These are phyloP conservation scores for Aspergillus sp. DNA, from an alignment of 2,329 filamentous ascomycete genomes.

Conservation along the genomic window DNA sequence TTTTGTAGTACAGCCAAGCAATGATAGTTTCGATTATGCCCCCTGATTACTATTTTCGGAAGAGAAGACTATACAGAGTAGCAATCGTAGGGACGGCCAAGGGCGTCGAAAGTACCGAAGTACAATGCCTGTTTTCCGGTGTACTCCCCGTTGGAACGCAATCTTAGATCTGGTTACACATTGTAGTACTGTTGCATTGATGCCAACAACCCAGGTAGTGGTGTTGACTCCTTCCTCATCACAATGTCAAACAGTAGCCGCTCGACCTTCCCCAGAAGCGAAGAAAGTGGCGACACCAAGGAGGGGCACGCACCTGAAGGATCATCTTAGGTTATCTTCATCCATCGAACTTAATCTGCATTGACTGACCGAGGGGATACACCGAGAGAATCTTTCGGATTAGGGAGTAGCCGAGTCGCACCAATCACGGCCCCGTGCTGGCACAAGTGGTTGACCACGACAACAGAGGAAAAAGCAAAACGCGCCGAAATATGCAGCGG, in stretches of 20 bases:
- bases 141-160: not conserved
- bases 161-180: constrained; percentile 9
- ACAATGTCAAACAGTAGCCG: not conserved
- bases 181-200: not conserved
- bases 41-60: constrained; percentile 8
- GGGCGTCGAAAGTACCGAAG: not conserved
- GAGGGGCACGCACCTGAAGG: not conserved
- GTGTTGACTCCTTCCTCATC: not conserved
- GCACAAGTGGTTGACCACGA: not conserved
- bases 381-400: not conserved
- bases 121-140: not conserved
- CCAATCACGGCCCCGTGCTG: not conserved
- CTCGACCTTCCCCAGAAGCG: constrained; percentile 3
- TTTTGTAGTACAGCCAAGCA: constrained; percentile 21
- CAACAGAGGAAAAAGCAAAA: not conserved
- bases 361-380: constrained; percentile 3
- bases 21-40: constrained; percentile 12
- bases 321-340: constrained; percentile 10
- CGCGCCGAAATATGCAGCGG: too few species aligned
- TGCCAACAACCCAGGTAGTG: too few species aligned
- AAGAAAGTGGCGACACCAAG: constrained; percentile 2
- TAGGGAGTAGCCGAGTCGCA: not conserved
- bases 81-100: too few species aligned
- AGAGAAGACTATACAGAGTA: not conserved
- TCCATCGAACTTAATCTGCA: constrained; percentile 5